Base-by-base conservation (phyloP, 805 yeast genomes). In the Babjeviella inositovora region DNA sequence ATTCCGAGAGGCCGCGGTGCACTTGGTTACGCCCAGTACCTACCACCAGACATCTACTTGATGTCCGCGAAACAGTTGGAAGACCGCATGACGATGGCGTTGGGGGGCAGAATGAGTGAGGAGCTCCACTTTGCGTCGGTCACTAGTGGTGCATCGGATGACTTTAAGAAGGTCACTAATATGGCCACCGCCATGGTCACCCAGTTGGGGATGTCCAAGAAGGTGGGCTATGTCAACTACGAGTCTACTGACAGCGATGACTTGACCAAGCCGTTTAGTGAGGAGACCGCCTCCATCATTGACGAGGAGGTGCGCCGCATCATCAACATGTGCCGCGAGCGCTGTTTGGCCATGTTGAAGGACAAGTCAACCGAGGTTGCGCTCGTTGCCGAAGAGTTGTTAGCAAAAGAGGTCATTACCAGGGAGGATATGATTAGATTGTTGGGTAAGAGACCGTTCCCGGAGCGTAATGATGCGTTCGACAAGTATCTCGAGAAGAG, bases 1-100 rank as follows among this genome's bases (percentile, higher is more conserved):
- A 81, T 90, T 30, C 98, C 99, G 19, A 67, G 97, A 39, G 97
- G 97, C 9, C 90, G 77, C 50, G 94, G 93, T 32, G 94, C 97
- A 3, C 60, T 90, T 25, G 99, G 99, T 12, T 90, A 92, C 46
- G 98, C 98, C 2, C 95, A 90, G 46, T 92, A 87, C 43, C 61
- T 92, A 32, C 98, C 99, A 3, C 82, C 87, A 23, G 99, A 90
- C 44, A 71, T 75, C 28, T 84, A 80, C 40, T 56, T 90, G 39
- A 56, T 80, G 34, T 67, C 75, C 15, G 72, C 73, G 28, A 62
- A 70, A 32, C 95, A 90, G 47, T 65, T 85, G 31, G 60, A 59
- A 33, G 93, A 90, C 46, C 66, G 93, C 33, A 85, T 90, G 93
- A 70, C 84, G 14, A 92, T 90, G 97, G 77, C 96, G 0, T 59